Base-by-base conservation (phyloP, 371 early-diverging fungal species). In the Lichtheimia ramosa region DNA sequence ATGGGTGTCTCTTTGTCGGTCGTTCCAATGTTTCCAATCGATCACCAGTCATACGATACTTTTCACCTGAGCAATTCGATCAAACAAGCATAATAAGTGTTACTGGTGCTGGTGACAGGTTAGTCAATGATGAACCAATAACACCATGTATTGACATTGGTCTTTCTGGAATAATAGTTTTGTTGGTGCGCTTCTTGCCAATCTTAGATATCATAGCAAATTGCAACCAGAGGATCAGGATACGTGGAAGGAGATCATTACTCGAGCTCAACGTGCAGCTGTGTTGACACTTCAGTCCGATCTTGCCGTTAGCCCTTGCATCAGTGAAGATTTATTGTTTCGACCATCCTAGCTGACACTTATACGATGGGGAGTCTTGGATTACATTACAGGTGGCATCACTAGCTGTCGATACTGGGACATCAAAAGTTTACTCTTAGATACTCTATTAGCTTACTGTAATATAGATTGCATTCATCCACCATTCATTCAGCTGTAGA, bases 61-160 rank as follows among this genome's bases (percentile, higher is more conserved):
- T 74, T 56, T 34, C 67, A 54, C 75, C 77, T 39, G 77, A 78
- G 41, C 56, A 56, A 0, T 62, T 83, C 23, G 62, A 66, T 15
- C 54, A 71, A 2, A 24, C 57, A 14, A 60, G 65, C 10, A 74
- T 86, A 42, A 67, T 72, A 52, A 88, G 82, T 60, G 90, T 89
- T 5, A 86, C 88, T 2, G 91, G 91, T 14, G 90, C 91, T 13
- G 91, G 91, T 6, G 91, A 90, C 58, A 83, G 84, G 86, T 84
- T 81, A 27, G 42, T 53, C 6, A 48, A n/a, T 14, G n/a, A 25
- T 34, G 12, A 25, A 8, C 7, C n/a, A 23, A n/a, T 54, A 14
- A 54, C 5, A 27, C 49, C n/a, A 20, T 48, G 21, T 43, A 53
- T 15, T 21, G 6, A 58, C 20, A 18, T 24, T 12, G 1, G 34